A percentile compares a stretch with the other conserved stretches of the same genome.
phyloP scores from a whole-genome alignment of 1,139 yeast genomes.

The Suhomyces coccinellae region DNA sequence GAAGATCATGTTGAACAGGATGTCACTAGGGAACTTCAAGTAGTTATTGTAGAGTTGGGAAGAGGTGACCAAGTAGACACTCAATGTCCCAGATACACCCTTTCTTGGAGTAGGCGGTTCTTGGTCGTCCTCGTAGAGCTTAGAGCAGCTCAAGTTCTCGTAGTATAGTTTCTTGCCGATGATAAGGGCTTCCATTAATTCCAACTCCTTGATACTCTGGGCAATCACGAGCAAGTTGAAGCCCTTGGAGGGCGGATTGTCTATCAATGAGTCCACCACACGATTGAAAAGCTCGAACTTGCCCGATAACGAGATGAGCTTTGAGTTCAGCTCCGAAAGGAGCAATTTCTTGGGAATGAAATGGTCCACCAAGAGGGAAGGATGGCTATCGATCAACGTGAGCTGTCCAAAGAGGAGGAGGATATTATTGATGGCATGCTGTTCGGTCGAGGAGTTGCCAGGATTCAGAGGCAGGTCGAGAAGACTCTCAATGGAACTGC shows the following conservation, averaged over 20 bases:
- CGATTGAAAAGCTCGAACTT: constrained; percentile 57
- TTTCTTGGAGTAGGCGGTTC: constrained; percentile 12
- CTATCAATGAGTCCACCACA: constrained; percentile 40
- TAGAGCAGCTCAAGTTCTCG: constrained; percentile 60
- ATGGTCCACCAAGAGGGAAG: constrained; percentile 70
- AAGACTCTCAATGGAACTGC: constrained; percentile 40
- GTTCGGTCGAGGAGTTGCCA: constrained; percentile 14
- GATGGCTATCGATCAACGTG: constrained; percentile 56
- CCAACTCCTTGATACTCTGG: constrained; percentile 64
- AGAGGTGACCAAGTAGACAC: constrained; percentile 39
- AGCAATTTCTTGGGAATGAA: constrained; percentile 69
- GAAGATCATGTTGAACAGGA: constrained; percentile 46
- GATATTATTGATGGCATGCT: constrained; percentile 16
- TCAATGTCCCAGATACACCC: constrained; percentile 11
- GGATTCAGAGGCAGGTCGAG: constrained; percentile 29
- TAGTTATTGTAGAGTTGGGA: constrained; percentile 43
- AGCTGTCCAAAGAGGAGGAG: constrained; percentile 51
- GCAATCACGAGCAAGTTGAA: constrained; percentile 55
- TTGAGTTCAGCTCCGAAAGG: constrained; percentile 61
- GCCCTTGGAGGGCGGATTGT: constrained; percentile 6
- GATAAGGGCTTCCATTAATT: constrained; percentile 64
- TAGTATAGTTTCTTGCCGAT: constrained; percentile 61
- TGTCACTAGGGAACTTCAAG: constrained; percentile 23
- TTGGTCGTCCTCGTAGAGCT: constrained; percentile 48
- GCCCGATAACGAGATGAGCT: constrained; percentile 55